These are phyloP conservation scores for Trifolium pratense DNA, from an alignment of 306 rosid genomes.

Conservation along the genomic window DNA sequence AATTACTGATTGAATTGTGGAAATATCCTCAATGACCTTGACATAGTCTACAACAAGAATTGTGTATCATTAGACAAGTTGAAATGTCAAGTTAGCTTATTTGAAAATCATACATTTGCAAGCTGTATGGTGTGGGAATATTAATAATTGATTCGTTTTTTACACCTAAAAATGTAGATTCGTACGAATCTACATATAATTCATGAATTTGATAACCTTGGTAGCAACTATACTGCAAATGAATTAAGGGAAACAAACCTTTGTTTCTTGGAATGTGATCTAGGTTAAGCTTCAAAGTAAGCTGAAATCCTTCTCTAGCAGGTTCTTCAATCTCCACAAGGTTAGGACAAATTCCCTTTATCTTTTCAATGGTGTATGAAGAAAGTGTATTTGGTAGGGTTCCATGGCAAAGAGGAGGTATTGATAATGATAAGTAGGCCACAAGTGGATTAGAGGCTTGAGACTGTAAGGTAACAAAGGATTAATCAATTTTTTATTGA, in stretches of 20 bases:
- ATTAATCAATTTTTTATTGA: conserved; percentile 32
- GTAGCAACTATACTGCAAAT: not conserved
- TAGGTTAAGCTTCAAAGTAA: conserved; percentile 69
- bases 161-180: too few relatives aligned
- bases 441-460: conserved; percentile 59
- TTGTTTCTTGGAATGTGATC: conserved; percentile 56
- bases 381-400: conserved; percentile 53
- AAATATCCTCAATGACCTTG: conserved; percentile 64
- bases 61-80: conserved; percentile 29
- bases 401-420: conserved; percentile 69
- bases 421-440: conserved; percentile 73
- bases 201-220: not conserved
- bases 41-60: conserved; percentile 61
- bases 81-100: not conserved
- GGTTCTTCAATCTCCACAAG: conserved; percentile 67
- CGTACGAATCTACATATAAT: too few relatives aligned
- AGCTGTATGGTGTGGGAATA: not conserved
- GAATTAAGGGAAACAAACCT: conserved; percentile 54
- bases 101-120: conserved; percentile 2
- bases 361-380: conserved; percentile 56
- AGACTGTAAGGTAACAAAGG: conserved; percentile 53
- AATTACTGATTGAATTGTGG: conserved; percentile 71
- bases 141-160: too few relatives aligned
- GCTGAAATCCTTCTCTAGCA: conserved; percentile 72
- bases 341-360: conserved; percentile 57